Evolutionary conservation across 768 basidiomycete species (phyloP).

Genomic region (Mycena latifolia): DNA sequence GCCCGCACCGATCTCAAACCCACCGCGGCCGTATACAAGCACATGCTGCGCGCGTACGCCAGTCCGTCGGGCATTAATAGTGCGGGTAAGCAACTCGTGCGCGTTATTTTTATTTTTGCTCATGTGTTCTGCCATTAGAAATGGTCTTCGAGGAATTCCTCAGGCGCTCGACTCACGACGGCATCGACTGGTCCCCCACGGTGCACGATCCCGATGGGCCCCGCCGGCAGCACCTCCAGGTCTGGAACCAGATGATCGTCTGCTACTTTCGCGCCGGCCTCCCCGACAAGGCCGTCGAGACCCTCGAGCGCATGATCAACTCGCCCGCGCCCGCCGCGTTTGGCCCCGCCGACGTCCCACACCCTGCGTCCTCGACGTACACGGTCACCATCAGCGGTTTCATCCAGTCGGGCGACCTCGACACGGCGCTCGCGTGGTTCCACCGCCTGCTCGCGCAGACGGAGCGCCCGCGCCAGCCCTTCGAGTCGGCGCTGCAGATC

Average conservation of each 20-base stretch:
- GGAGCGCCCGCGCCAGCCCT: conserved; percentile 48
- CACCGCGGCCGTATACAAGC: conserved; percentile 57
- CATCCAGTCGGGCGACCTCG: conserved; percentile 67
- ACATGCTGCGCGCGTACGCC: conserved; percentile 71
- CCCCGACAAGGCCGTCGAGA: conserved; percentile 70
- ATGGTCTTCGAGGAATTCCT: conserved; percentile 75
- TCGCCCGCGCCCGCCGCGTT: conserved; percentile 52
- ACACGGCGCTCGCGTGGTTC: conserved; percentile 80
- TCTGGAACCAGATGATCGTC: conserved; percentile 85
- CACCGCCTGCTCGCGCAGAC: conserved; percentile 66
- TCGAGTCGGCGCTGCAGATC: conserved; percentile 56
- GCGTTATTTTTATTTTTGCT: neutral
- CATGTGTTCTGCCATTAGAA: conserved; percentile 47
- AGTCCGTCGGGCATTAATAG: conserved; percentile 61
- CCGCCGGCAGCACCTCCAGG: conserved; percentile 55
- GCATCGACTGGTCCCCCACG: conserved; percentile 46
- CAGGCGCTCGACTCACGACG: conserved; percentile 52
- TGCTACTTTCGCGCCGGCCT: conserved; percentile 76
- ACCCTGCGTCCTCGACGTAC: conserved; percentile 74
- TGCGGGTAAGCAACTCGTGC: conserved; percentile 43
- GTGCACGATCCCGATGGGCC: conserved; percentile 39
- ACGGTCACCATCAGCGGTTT: conserved; percentile 76
- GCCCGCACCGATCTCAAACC: conserved; percentile 49
- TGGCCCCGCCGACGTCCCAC: conserved; percentile 59
- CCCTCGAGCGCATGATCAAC: conserved; percentile 81